A percentile compares a stretch with the other conserved stretches of the same genome.
These are phyloP conservation scores for Yueomyces sp. DNA, from an alignment of 805 yeast species.

Conservation along the genomic window DNA sequence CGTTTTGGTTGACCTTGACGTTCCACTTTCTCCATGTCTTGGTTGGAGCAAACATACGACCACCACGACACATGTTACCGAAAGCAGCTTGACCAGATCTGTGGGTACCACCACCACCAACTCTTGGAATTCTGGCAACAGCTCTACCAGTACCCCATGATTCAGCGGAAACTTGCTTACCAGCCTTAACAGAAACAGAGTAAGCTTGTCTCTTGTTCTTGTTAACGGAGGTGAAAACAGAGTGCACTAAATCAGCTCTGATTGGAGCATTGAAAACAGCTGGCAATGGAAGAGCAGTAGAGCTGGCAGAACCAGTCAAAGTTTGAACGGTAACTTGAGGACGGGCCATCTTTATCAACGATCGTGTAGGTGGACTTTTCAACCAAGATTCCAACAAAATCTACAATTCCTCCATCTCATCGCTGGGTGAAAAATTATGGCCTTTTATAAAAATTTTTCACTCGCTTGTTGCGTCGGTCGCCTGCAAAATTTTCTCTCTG, in stretches of 20 bases:
- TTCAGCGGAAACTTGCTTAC: conserved; percentile 99
- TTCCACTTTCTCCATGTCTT: conserved; percentile 99
- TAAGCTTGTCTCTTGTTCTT: conserved; percentile 99
- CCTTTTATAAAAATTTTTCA: background rate
- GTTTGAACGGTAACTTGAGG: conserved; percentile 96
- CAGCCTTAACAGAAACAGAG: conserved; percentile 98
- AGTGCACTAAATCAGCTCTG: conserved; percentile 98
- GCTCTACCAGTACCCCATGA: conserved; percentile 99
- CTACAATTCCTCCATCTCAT: background rate
- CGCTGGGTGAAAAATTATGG: background rate
- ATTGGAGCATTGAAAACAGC: conserved; percentile 99
- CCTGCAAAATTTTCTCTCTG: background rate
- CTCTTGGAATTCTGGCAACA: conserved; percentile 99
- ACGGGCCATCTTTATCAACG: conserved; percentile 48
- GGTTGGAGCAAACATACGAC: conserved; percentile 99
- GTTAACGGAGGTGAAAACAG: conserved; percentile 96
- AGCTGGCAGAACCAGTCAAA: conserved; percentile 75
- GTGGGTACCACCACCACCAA: conserved; percentile 99
- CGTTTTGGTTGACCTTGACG: conserved; percentile 99
- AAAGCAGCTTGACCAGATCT: conserved; percentile 99
- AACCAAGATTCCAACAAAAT: background rate
- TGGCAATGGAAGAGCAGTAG: conserved; percentile 83
- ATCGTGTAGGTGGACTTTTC: conserved; percentile 3
- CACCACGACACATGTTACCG: conserved; percentile 99
- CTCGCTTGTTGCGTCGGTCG: background rate